Evolutionary conservation across 108 stramenopile genomes (phyloP), one percentile per base, ranked within the genome.

Genomic region (Nitzschia sp.): DNA sequence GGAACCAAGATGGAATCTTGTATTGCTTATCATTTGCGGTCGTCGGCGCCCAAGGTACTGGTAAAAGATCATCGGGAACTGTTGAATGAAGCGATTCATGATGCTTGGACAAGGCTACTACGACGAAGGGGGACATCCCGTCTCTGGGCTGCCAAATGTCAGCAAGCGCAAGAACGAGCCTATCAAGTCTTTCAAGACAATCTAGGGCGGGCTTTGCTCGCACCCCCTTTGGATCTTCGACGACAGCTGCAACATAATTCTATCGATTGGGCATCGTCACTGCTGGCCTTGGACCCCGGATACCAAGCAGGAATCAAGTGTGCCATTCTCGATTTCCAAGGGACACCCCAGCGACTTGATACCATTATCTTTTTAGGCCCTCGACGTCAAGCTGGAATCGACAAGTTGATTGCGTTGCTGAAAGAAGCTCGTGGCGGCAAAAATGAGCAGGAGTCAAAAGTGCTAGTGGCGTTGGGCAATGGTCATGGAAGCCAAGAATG

Each of bases 201-300:
- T 66, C 60, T 83, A 47, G 35, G 32, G 4, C 76, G 79, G 33
- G 82, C 82, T 4, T 45, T 83, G 26, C 33, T 82, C 35, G 80
- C 79, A 30, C 80, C 85, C 17, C 80, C 82, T 2, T 55, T 63
- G 45, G 19, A 19, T 32, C n/a, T 41, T 41, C 38, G 38, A 11
- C 6, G 13, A 11, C 38, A 41, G 6, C 38, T 41, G 13, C 11
- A 41, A 13, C 38, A 41, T 11, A 6, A 41, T 11, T 41, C 38
- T 13, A 41, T 11, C 6, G 38, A 6, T 11, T 41, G 6, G 38
- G 38, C 38, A 11, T 13, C 38, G 38, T 41, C 13, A 11, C n/a
- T 87, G n/a, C 36, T 87, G 38, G 80, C 76, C 19, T 48, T 87
- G 38, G 86, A 87, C 72, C 86, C 86, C 3, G 86, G 86, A 13